Conservation (phyloP, 768 basidiomycete species). For the Suillus ampliporus region DNA sequence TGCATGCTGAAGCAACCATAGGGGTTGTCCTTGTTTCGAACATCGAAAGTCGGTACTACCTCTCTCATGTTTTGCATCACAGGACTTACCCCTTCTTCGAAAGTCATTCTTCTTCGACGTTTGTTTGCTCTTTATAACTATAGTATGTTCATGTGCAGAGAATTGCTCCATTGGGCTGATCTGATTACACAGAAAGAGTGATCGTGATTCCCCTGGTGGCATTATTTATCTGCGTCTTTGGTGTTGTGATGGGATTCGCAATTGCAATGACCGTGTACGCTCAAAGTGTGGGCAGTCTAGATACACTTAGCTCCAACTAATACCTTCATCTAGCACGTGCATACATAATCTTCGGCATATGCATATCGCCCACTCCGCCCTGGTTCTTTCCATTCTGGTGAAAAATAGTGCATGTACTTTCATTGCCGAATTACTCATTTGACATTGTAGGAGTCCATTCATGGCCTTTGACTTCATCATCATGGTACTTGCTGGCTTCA, state of each 20-base stretch:
- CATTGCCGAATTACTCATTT: background rate
- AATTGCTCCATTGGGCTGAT: background rate
- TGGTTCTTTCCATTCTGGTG: slow-evolving; percentile 14
- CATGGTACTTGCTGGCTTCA: slow-evolving; percentile 5
- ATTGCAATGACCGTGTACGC: background rate
- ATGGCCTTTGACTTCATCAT: slow-evolving; percentile 12
- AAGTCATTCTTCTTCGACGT: slow-evolving; percentile 11
- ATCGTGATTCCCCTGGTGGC: slow-evolving; percentile 3
- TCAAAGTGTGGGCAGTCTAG: background rate
- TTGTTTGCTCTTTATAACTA: slow-evolving; percentile 11
- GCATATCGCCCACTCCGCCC: background rate
- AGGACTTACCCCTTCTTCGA: background rate
- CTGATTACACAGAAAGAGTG: background rate
- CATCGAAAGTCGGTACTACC: slow-evolving; percentile 8
- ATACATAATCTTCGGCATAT: background rate
- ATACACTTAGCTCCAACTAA: background rate
- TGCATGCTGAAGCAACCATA: background rate
- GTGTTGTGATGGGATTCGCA: slow-evolving; percentile 2
- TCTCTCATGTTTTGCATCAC: background rate
- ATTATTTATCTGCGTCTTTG: background rate
- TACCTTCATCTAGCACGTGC: background rate
- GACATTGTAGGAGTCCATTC: background rate
- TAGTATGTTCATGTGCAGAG: background rate
- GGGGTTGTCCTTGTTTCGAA: slow-evolving; percentile 3
- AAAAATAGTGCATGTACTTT: background rate